Evolutionary conservation across 441 rosid genomes (phyloP).

Genomic region (Gossypium lobatum): DNA sequence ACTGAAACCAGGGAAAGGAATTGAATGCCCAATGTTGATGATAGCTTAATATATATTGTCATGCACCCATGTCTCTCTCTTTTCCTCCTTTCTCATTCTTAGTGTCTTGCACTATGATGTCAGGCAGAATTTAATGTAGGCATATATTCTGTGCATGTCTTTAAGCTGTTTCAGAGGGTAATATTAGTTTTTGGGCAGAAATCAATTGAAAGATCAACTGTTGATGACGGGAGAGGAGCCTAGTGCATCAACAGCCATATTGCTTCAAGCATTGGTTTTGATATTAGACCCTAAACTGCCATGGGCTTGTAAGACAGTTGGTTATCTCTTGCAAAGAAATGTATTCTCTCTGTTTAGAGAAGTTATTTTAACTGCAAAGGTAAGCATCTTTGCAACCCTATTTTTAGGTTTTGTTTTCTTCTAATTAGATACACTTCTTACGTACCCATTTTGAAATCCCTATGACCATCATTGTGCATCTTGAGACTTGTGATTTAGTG

Average conservation of each 20-base stretch:
- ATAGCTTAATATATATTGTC: neutral
- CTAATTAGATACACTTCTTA: too few relatives aligned
- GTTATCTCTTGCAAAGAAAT: conserved; percentile 58
- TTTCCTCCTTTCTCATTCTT: neutral
- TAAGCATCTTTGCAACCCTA: conserved; percentile 24
- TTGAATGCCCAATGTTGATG: neutral
- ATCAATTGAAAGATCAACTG: conserved; percentile 55
- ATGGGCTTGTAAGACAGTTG: conserved; percentile 77
- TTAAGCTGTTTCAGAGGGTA: conserved; percentile 14
- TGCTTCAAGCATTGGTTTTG: conserved; percentile 60
- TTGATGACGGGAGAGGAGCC: conserved; percentile 41
- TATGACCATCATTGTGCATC: neutral
- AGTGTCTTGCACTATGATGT: neutral
- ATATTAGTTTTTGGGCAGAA: conserved; percentile 41
- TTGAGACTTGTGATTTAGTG: too few relatives aligned
- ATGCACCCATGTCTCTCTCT: neutral
- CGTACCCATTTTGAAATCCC: neutral
- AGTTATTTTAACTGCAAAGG: conserved; percentile 59
- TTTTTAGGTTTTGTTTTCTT: neutral
- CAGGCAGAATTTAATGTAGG: neutral
- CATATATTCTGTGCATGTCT: neutral
- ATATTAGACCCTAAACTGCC: conserved; percentile 81
- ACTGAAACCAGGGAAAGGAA: neutral
- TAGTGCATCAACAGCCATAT: conserved; percentile 36
- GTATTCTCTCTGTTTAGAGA: conserved; percentile 57